Conservation (phyloP, 495 filamentous ascomycete genomes). For the Penicillium herquei region DNA sequence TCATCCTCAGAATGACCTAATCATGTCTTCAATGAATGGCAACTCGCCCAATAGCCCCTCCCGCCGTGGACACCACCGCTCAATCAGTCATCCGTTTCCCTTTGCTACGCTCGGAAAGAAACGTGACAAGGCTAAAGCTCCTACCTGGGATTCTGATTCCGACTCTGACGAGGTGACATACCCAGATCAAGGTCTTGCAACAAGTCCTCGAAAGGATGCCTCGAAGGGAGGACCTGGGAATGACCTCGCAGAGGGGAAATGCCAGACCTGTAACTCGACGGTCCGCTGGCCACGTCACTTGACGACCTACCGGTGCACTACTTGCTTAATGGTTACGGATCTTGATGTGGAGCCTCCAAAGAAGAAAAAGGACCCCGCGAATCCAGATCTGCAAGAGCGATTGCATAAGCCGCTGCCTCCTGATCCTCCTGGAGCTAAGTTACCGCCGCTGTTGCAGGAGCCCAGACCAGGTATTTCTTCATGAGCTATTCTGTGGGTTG, state of each 20-base stretch:
- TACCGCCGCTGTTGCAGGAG: conserved; percentile 10
- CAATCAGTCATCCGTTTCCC: conserved; percentile 74
- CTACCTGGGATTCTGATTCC: conserved; percentile 41
- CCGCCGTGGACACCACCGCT: conserved; percentile 58
- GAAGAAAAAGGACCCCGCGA: conserved; percentile 21
- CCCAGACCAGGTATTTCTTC: conserved; percentile 8
- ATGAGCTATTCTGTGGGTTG: neutral
- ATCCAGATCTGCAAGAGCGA: conserved; percentile 14
- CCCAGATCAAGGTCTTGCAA: conserved; percentile 22
- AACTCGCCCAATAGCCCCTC: conserved; percentile 21
- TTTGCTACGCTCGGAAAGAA: conserved; percentile 54
- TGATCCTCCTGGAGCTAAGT: conserved; percentile 8
- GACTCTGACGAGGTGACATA: conserved; percentile 41
- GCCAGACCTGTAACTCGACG: conserved; percentile 77
- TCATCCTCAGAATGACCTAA: conserved; percentile 32
- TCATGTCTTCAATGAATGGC: conserved; percentile 22
- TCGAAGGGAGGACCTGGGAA: conserved; percentile 26
- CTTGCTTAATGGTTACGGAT: conserved; percentile 86
- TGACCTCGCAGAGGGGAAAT: conserved; percentile 65
- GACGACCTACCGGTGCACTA: conserved; percentile 76
- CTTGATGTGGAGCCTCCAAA: conserved; percentile 48
- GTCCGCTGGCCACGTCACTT: conserved; percentile 81
- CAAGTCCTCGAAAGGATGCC: conserved; percentile 34
- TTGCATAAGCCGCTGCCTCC: neutral
- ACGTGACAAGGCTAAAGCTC: conserved; percentile 35